A percentile compares a stretch with the other conserved stretches of the same genome.
Evolutionary conservation across 352 stramenopile genomes (phyloP).

Genomic region (Phytophthora uliginosa): DNA sequence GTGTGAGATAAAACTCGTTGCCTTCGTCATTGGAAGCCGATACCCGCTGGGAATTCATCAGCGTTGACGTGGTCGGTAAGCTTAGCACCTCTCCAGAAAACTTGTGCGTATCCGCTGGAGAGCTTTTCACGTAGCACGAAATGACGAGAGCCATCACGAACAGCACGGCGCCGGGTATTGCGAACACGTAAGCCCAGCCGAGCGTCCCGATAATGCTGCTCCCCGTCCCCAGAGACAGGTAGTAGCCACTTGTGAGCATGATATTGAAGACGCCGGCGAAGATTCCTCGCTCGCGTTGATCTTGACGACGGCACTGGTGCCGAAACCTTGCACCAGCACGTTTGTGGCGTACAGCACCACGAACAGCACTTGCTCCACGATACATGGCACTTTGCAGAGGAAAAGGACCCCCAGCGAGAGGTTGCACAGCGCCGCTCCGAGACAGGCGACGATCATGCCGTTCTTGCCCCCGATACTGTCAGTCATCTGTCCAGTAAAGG

Average conservation of each 20-base stretch:
- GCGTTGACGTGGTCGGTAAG: not conserved
- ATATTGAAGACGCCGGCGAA: conserved; percentile 83
- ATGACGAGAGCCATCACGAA: conserved; percentile 60
- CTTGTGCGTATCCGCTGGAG: conserved; percentile 45
- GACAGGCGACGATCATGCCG: conserved; percentile 74
- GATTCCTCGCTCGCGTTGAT: conserved; percentile 74
- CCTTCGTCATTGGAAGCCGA: conserved; percentile 11
- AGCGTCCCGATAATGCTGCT: conserved; percentile 60
- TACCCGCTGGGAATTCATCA: conserved; percentile 1
- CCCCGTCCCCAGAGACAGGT: conserved; percentile 60
- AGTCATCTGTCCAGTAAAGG: conserved; percentile 76
- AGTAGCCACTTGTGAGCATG: conserved; percentile 76
- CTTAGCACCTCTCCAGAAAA: not conserved
- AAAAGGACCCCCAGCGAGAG: conserved; percentile 63
- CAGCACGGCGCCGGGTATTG: conserved; percentile 51
- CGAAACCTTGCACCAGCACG: conserved; percentile 72
- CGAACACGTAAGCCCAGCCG: conserved; percentile 69
- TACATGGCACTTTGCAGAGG: conserved; percentile 38
- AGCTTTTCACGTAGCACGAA: conserved; percentile 59
- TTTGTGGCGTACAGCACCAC: conserved; percentile 67
- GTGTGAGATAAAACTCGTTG: conserved; percentile 30
- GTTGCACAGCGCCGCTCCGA: conserved; percentile 63
- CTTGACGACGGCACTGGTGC: conserved; percentile 78
- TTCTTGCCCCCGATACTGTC: conserved; percentile 78
- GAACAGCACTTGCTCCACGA: conserved; percentile 51